Evolutionary conservation across 192 early-diverging fungal genomes (phyloP).

Genomic region (Coemansia sp.): DNA sequence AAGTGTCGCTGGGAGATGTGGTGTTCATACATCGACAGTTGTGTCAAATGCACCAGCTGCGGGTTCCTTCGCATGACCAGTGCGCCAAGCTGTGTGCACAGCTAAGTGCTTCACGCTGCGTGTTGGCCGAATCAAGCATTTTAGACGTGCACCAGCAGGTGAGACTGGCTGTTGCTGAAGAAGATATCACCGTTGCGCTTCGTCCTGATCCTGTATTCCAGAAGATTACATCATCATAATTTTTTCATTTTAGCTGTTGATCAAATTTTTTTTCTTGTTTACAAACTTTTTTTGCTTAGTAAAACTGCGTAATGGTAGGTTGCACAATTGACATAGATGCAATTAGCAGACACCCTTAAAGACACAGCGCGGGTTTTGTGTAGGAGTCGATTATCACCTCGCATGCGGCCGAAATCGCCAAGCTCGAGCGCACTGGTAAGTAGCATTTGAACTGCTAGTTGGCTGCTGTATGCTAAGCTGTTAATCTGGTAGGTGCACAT

Average conservation of each 20-base stretch:
- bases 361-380: background rate
- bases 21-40: constrained; percentile 64
- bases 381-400: constrained; percentile 55
- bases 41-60: constrained; percentile 64
- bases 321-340: background rate
- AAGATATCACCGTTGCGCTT: constrained; percentile 77
- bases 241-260: background rate
- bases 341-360: too few relatives aligned
- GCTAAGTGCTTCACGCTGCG: constrained; percentile 61
- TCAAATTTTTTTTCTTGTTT: background rate
- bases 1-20: constrained; percentile 74
- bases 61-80: constrained; percentile 59
- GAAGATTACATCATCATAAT: constrained; percentile 42
- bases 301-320: background rate
- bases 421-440: constrained; percentile 55
- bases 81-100: constrained; percentile 62
- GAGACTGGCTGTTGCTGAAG: constrained; percentile 68
- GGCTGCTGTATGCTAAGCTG: background rate
- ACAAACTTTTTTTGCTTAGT: background rate
- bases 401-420: constrained; percentile 44
- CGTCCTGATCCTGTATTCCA: constrained; percentile 61
- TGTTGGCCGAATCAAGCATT: constrained; percentile 63
- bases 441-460: background rate
- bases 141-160: constrained; percentile 68
- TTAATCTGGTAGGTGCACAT: constrained; percentile 73